These are phyloP conservation scores for Oryza glumipatula DNA, from an alignment of 176 grass and related monocot species.

Conservation along the genomic window DNA sequence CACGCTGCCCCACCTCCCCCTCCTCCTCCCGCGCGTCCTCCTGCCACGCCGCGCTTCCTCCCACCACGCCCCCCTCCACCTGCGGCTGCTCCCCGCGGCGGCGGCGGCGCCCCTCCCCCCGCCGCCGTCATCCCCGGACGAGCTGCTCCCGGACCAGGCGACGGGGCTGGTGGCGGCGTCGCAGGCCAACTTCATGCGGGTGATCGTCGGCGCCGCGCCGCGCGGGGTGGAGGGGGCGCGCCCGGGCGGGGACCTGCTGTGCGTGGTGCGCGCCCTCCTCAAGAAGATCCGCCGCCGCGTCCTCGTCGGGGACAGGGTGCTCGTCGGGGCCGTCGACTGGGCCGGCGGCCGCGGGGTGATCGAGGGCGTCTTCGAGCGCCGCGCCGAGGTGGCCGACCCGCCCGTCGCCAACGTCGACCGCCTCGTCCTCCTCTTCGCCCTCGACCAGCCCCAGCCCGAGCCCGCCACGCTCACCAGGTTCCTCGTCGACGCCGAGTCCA, in stretches of 20 bases:
- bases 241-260: slow-evolving; percentile 72
- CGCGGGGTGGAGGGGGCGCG: slow-evolving; percentile 11
- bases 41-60: slow-evolving; percentile 1
- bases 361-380: slow-evolving; percentile 81
- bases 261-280: slow-evolving; percentile 82
- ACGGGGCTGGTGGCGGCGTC: slow-evolving; percentile 76
- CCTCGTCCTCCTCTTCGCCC: slow-evolving; percentile 77
- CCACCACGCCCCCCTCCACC: not conserved
- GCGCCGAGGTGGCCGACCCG: slow-evolving; percentile 69
- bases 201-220: slow-evolving; percentile 66
- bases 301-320: slow-evolving; percentile 83
- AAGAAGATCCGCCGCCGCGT: slow-evolving; percentile 96
- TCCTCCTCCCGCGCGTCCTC: not conserved
- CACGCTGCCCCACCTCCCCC: slow-evolving; percentile 28
- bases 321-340: slow-evolving; percentile 80
- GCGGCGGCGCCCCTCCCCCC: slow-evolving; percentile 26
- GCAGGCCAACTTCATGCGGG: slow-evolving; percentile 97
- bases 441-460: slow-evolving; percentile 77
- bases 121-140: not conserved
- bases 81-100: slow-evolving; percentile 44
- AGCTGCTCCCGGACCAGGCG: slow-evolving; percentile 72
- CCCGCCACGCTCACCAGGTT: slow-evolving; percentile 87
- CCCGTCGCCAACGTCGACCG: slow-evolving; percentile 85
- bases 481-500: slow-evolving; percentile 86
- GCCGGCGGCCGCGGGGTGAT: slow-evolving; percentile 71